A percentile compares a stretch with the other conserved stretches of the same genome.
Conservation (phyloP, 495 filamentous ascomycete species). For the Choiromyces venosus region DNA sequence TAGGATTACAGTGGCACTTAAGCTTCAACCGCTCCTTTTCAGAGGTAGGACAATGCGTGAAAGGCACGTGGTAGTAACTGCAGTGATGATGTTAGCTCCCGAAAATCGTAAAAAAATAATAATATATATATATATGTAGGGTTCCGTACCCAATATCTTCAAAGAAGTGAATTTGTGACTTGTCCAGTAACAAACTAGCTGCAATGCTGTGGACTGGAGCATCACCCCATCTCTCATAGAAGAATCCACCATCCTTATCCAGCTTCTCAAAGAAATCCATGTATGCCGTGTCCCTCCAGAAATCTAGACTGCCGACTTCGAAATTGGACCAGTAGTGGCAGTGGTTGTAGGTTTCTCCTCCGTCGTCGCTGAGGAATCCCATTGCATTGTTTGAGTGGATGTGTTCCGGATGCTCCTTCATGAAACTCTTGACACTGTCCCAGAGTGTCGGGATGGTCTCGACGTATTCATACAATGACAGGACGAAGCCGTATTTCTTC, state of each 20-base stretch:
- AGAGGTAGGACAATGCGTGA: conserved; percentile 91
- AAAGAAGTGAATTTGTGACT: conserved; percentile 96
- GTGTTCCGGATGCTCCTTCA: conserved; percentile 79
- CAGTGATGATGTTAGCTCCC: conserved; percentile 5
- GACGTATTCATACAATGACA: conserved; percentile 88
- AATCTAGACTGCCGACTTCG: conserved; percentile 77
- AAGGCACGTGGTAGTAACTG: conserved; percentile 94
- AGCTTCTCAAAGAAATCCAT: conserved; percentile 73
- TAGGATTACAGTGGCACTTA: conserved; percentile 89
- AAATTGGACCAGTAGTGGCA: conserved; percentile 99
- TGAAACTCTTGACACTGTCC: conserved; percentile 89
- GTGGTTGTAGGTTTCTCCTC: conserved; percentile 83
- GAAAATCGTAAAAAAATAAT: not conserved
- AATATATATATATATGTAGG: not conserved
- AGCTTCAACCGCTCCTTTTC: conserved; percentile 72
- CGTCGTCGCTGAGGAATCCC: conserved; percentile 85
- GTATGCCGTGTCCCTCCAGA: conserved; percentile 75
- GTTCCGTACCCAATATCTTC: conserved; percentile 71
- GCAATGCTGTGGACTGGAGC: conserved; percentile 93
- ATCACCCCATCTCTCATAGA: conserved; percentile 91
- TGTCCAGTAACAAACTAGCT: conserved; percentile 73
- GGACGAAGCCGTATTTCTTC: conserved; percentile 85
- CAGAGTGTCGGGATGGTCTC: conserved; percentile 95
- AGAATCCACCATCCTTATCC: conserved; percentile 80
- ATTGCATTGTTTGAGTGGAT: conserved; percentile 78